Evolutionary conservation across 495 filamentous ascomycete species (phyloP).

Genomic region (Penicillium pulvis): DNA sequence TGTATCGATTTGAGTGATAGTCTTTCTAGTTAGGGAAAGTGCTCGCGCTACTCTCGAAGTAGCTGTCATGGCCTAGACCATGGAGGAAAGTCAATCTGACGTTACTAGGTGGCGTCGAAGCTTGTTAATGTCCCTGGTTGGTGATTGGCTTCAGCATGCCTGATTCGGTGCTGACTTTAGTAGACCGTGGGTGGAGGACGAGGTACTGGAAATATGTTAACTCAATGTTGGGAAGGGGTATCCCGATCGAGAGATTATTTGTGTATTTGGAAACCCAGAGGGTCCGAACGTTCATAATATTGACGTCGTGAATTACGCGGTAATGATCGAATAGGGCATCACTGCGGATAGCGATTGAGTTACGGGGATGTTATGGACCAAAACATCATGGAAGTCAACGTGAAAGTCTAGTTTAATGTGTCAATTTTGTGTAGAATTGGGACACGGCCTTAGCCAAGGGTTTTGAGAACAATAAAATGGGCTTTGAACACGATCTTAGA

Average conservation of each 20-base stretch:
- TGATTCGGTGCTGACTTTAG: slow-evolving; percentile 13
- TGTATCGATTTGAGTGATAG: background rate
- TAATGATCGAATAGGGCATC: slow-evolving; percentile 21
- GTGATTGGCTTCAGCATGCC: background rate
- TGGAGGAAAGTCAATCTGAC: slow-evolving; percentile 29
- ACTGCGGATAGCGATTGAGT: slow-evolving; percentile 1
- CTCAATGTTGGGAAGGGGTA: slow-evolving; percentile 4
- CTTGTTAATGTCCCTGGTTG: slow-evolving; percentile 22
- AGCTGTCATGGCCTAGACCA: slow-evolving; percentile 22
- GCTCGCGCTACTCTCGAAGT: background rate
- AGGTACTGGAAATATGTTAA: slow-evolving; percentile 26
- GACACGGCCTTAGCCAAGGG: slow-evolving; percentile 13
- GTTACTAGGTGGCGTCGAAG: slow-evolving; percentile 22
- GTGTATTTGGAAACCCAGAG: background rate
- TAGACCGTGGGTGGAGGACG: slow-evolving; percentile 15
- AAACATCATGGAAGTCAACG: background rate
- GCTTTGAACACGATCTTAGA: slow-evolving; percentile 29
- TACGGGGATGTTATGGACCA: slow-evolving; percentile 1
- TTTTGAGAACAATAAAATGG: slow-evolving; percentile 19
- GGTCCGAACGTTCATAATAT: slow-evolving; percentile 15
- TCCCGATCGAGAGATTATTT: background rate
- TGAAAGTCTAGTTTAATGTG: slow-evolving; percentile 9
- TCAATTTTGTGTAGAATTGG: slow-evolving; percentile 24
- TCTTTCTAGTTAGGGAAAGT: slow-evolving; percentile 1
- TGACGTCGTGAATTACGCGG: slow-evolving; percentile 32